Evolutionary conservation across 2,329 filamentous ascomycete species (phyloP).

Genomic region (Cercospora berteroae): DNA sequence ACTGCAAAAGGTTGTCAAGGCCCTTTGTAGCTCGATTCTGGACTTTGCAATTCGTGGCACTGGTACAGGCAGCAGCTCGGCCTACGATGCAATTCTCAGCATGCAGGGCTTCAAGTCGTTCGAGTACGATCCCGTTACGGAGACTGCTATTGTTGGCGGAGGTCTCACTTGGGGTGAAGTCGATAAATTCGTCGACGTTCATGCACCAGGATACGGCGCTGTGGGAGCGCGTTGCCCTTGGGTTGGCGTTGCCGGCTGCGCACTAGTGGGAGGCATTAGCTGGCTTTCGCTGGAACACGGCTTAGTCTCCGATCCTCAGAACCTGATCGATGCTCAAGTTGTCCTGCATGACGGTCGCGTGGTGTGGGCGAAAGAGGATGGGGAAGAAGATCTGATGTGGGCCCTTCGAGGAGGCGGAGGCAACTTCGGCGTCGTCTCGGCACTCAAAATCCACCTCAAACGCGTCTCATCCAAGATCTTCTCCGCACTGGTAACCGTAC

Average conservation of each 20-base stretch:
- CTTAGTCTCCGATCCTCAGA: slow-evolving; percentile 42
- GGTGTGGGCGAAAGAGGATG: slow-evolving; percentile 38
- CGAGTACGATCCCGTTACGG: slow-evolving; percentile 35
- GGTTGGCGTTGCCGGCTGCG: slow-evolving; percentile 43
- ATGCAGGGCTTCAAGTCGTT: slow-evolving; percentile 42
- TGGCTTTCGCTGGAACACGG: slow-evolving; percentile 44
- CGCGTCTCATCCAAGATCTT: slow-evolving; percentile 33
- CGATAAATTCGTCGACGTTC: slow-evolving; percentile 38
- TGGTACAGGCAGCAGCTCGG: slow-evolving; percentile 40
- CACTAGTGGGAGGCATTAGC: slow-evolving; percentile 41
- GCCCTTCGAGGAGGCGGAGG: slow-evolving; percentile 44
- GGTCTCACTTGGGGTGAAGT: slow-evolving; percentile 42
- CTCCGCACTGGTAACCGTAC: slow-evolving; percentile 26
- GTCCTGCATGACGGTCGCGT: slow-evolving; percentile 40
- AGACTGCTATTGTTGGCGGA: slow-evolving; percentile 39
- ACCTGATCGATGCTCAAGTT: slow-evolving; percentile 43
- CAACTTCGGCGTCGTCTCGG: slow-evolving; percentile 36
- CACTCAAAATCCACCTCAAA: slow-evolving; percentile 33
- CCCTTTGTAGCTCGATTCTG: slow-evolving; percentile 35
- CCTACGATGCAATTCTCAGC: slow-evolving; percentile 41
- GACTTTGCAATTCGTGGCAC: slow-evolving; percentile 42
- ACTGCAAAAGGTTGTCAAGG: slow-evolving; percentile 36
- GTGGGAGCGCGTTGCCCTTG: slow-evolving; percentile 40
- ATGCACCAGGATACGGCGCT: slow-evolving; percentile 39
- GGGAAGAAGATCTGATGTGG: slow-evolving; percentile 44